These are phyloP conservation scores for Cephaloascus fragrans DNA, from an alignment of 805 yeast genomes.

Conservation along the genomic window DNA sequence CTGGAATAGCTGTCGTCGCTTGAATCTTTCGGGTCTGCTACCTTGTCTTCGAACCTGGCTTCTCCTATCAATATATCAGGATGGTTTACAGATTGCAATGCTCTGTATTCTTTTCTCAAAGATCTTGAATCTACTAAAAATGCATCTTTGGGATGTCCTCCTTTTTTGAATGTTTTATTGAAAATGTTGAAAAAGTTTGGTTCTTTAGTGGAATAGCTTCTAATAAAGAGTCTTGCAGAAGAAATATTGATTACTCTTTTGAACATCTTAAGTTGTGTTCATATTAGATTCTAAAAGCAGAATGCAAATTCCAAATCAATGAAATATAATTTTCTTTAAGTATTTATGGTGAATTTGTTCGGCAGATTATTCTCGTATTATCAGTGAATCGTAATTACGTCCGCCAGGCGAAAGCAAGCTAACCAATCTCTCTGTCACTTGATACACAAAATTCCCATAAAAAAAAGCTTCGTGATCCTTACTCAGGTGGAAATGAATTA, in stretches of 20 bases:
- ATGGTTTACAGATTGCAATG: constrained; percentile 64
- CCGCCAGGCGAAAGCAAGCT: too few relatives aligned
- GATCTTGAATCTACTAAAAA: constrained; percentile 46
- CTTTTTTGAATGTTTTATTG: constrained; percentile 63
- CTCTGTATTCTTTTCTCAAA: constrained; percentile 67
- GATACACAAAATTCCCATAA: too few relatives aligned
- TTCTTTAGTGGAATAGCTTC: background rate
- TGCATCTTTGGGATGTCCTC: constrained; percentile 50
- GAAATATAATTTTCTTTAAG: background rate
- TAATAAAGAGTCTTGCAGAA: background rate
- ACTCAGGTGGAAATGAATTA: too few relatives aligned
- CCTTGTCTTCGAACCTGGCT: constrained; percentile 7
- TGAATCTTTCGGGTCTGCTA: constrained; percentile 3
- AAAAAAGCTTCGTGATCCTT: too few relatives aligned
- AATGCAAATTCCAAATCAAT: background rate
- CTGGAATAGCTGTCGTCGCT: constrained; percentile 32
- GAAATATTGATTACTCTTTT: background rate
- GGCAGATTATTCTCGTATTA: too few relatives aligned
- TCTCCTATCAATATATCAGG: constrained; percentile 55
- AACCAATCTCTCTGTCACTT: too few relatives aligned
- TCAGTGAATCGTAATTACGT: too few relatives aligned
- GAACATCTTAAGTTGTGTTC: too few relatives aligned
- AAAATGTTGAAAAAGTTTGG: constrained; percentile 48
- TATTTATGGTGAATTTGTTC: too few relatives aligned
- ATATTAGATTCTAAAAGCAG: background rate